Conservation (phyloP, 1,284 basidiomycete genomes). For the Pseudozyma tsukubaensis region DNA sequence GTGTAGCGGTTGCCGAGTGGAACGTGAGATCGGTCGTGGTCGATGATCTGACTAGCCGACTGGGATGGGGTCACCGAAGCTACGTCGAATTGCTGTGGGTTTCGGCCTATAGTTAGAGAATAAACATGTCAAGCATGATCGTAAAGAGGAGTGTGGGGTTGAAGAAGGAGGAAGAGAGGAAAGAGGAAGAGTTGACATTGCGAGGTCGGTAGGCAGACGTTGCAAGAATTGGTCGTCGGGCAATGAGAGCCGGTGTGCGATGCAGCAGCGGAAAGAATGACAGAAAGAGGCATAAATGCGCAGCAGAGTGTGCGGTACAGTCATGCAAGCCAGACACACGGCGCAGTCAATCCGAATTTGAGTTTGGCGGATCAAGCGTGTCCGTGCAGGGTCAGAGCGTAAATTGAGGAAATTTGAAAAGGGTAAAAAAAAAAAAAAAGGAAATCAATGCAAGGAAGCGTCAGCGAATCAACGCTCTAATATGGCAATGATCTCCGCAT, state of each 20-base stretch:
- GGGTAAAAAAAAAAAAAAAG: not conserved
- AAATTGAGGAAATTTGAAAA: not conserved
- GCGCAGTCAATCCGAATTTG: slow-evolving; percentile 6
- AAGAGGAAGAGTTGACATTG: not conserved
- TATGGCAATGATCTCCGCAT: not conserved
- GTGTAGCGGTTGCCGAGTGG: slow-evolving; percentile 50
- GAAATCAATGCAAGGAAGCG: slow-evolving; percentile 9
- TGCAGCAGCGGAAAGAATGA: too few species aligned
- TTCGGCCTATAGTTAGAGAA: too few species aligned
- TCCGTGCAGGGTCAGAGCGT: slow-evolving; percentile 3
- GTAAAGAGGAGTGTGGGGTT: too few species aligned
- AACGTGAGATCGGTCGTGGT: slow-evolving; percentile 39
- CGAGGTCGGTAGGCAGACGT: slow-evolving; percentile 12
- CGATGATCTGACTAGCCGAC: slow-evolving; percentile 68
- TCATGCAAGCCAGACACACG: too few species aligned
- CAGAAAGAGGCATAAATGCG: not conserved
- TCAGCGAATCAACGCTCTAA: slow-evolving; percentile 13
- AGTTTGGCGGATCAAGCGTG: not conserved
- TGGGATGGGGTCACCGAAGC: slow-evolving; percentile 69
- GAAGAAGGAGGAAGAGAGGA: not conserved
- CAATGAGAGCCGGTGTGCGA: too few species aligned
- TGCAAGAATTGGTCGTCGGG: too few species aligned
- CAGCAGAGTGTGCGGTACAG: too few species aligned
- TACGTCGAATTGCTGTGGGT: slow-evolving; percentile 58
- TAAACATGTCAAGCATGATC: too few species aligned